phyloP scores from a whole-genome alignment of 179 eudicot species.

The Beta macrorhiza region DNA sequence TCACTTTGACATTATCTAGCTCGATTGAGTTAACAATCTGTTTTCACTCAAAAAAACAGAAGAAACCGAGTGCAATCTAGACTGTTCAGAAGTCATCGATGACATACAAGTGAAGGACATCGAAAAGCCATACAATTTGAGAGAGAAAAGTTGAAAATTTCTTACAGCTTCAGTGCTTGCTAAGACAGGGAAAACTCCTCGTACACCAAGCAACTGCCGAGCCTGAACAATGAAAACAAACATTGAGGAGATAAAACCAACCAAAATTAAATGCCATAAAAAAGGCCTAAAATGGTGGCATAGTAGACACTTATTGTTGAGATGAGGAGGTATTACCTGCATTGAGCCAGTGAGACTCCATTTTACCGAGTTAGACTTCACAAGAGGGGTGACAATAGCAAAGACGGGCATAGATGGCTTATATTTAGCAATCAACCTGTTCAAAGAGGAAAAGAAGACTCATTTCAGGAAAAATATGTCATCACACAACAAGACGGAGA shows the following conservation, averaged over 20 bases:
- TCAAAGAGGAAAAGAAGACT: neutral
- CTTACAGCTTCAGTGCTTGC: slow-evolving; percentile 57
- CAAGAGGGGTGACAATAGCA: slow-evolving; percentile 54
- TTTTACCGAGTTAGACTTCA: slow-evolving; percentile 47
- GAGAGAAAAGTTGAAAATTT: neutral
- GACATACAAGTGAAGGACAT: neutral
- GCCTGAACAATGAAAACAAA: slow-evolving; percentile 43
- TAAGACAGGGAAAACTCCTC: slow-evolving; percentile 60
- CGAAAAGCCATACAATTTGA: neutral
- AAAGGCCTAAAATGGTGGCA: neutral
- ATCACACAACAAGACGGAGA: neutral
- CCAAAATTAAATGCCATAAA: neutral
- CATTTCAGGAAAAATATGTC: slow-evolving; percentile 1
- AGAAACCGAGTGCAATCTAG: neutral
- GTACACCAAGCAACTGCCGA: slow-evolving; percentile 55
- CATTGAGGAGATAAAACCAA: neutral
- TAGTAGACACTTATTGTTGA: neutral
- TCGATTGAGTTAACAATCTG: neutral
- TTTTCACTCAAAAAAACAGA: neutral
- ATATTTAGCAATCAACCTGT: slow-evolving; percentile 63
- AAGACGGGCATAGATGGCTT: slow-evolving; percentile 60
- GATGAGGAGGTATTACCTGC: slow-evolving; percentile 40
- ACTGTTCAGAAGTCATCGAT: neutral
- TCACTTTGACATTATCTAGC: neutral
- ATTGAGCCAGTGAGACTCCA: slow-evolving; percentile 56